Evolutionary conservation across 202 grass and related monocot genomes (phyloP), one percentile per base, ranked within the genome.

Genomic region (Setaria viridis): DNA sequence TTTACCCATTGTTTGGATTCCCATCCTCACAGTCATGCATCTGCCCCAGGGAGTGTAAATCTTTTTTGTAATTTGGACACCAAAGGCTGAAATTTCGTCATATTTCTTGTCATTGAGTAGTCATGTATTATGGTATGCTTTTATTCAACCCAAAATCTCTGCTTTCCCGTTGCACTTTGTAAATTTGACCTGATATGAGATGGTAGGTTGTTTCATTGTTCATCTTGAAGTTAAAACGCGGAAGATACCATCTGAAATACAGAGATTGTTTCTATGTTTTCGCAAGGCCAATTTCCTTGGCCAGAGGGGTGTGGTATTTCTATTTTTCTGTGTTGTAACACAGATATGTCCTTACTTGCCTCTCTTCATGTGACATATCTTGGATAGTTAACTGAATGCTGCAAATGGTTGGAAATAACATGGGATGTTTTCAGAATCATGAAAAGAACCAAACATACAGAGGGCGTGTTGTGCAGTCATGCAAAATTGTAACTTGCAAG

Each of bases 21-120:
- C 14, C 63, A 84, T 54, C 60, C 34, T 74, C 29, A 46, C 13
- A 82, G 20, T 48, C 29, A 78, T 55, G 78, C 88, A 48, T 86
- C 17, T 82, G 82, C 5, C 5, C 16, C 53, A 62, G 46, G 78
- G 69, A 56, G 62, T 91, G 65, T 85, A 77, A 57, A 42, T 48
- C 39, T 51, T 2, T 2, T 91, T 88, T 84, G 69, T 80, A 84
- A 76, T 84, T 87, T 80, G 69, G 21, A 80, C 73, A 15, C 39
- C 55, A 75, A 76, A 77, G 16, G 19, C 25, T 71, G 15, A 53
- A 49, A 39, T 65, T 65, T 2, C 4, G 25, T 56, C 37, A 87
- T 81, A 66, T 14, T 57, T 72, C 34, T 65, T 63, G 7, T 55
- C 29, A 11, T 62, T 62, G 62, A 71, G 54, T 63, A 64, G 53